Conservation (phyloP, 2,329 filamentous ascomycete genomes). For the Fusarium brachygibbosum region DNA sequence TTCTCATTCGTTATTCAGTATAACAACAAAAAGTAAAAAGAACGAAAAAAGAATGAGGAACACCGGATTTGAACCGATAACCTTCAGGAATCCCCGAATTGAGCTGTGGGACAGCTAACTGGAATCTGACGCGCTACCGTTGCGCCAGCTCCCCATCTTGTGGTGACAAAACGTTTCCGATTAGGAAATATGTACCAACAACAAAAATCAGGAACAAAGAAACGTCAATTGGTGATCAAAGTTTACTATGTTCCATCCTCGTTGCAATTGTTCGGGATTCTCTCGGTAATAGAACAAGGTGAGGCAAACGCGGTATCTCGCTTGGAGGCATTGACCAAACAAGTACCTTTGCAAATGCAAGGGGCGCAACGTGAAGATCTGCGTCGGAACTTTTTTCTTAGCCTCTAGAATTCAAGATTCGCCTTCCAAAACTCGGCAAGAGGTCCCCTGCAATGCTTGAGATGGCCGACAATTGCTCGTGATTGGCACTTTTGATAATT, state of each 20-base stretch:
- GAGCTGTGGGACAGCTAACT: conserved; percentile 1
- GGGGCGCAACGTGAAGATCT: conserved; percentile 7
- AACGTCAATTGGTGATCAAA: neutral
- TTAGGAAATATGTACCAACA: neutral
- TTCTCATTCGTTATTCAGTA: no score
- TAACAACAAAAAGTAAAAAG: neutral
- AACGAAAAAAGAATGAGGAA: conserved; percentile 14
- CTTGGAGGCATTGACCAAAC: neutral
- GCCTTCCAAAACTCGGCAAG: conserved; percentile 16
- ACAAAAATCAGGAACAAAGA: neutral
- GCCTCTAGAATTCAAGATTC: conserved; percentile 6
- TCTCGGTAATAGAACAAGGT: neutral
- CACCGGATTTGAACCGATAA: conserved; percentile 24
- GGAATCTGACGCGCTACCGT: conserved; percentile 27
- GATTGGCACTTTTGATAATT: conserved; percentile 38
- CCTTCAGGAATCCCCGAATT: conserved; percentile 14
- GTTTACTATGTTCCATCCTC: neutral
- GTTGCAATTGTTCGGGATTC: neutral
- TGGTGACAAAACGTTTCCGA: neutral
- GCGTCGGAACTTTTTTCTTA: conserved; percentile 28
- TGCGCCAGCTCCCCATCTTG: conserved; percentile 15
- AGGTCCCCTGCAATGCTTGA: conserved; percentile 14
- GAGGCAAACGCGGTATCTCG: conserved; percentile 3
- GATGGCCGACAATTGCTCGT: conserved; percentile 13
- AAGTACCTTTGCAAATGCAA: conserved; percentile 7